Evolutionary conservation across 2,329 filamentous ascomycete species (phyloP), one percentile per base, ranked within the genome.

Genomic region (Aphanocladium album): DNA sequence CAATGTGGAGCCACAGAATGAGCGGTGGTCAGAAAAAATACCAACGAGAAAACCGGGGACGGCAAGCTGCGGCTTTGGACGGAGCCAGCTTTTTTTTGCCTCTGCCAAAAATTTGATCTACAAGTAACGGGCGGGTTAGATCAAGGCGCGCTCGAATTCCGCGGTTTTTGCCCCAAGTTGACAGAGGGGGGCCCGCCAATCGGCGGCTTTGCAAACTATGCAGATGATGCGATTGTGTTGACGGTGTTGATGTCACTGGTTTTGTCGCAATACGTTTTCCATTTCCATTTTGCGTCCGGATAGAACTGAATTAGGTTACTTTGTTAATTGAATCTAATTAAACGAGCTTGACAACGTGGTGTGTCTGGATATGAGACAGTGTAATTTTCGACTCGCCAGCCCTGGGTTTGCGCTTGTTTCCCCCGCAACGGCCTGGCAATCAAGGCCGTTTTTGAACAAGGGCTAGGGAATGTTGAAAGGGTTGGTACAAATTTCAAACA

Each of bases 61-160:
- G 55, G 55, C 55, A 57, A 57, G 45, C 33, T 23, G 41, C 55
- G 55, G 55, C 55, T 57, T 57, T 57, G 23, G 23, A 57, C 19
- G 30, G 43, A 49, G 25, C 17, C 7, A 6, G 17, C 17, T n/a
- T 55, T 25, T 27, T 27, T 30, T 4, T 27, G 30, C 16, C 16
- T 11, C 5, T 12, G 3, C 1, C 3, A 19, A 35, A 35, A 2
- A 9, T 12, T 25, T n/a, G 5, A n/a, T n/a, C 33, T n/a, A 8
- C 23, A 21, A 53, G n/a, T 21, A 45, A 55, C 41, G 41, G 43
- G 17, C 54, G 54, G 54, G 19, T 49, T 57, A 49, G 23, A 8
- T n/a, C 21, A 14, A 16, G 54, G 23, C n/a, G 54, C 54, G 54
- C 54, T 21, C 27, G 6, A 47, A 47, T 57, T 57, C 54, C 54